A percentile compares a stretch with the other conserved stretches of the same genome.
phyloP scores from a whole-genome alignment of 768 basidiomycete species.

The Sarcodon sp. region DNA sequence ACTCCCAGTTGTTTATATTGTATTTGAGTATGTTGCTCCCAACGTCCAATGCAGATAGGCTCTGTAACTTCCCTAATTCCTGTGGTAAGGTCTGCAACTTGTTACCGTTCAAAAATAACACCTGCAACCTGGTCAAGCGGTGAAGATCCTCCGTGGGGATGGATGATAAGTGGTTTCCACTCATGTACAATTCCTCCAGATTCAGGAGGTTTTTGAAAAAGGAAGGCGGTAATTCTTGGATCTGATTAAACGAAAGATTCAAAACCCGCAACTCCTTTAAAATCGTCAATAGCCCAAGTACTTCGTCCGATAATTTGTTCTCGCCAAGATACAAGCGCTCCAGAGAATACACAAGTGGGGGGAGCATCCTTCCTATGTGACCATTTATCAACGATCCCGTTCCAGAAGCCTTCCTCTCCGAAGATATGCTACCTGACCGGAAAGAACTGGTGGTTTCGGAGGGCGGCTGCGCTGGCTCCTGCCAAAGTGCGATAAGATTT shows the following conservation, averaged over 20 bases:
- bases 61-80: constrained; percentile 75
- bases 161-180: constrained; percentile 88
- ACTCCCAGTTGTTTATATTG: constrained; percentile 97
- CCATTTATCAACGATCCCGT: constrained; percentile 12
- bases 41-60: constrained; percentile 74
- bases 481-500: constrained; percentile 69
- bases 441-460: constrained; percentile 2
- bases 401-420: constrained; percentile 33
- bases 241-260: constrained; percentile 91
- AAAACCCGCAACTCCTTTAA: constrained; percentile 70
- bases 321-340: constrained; percentile 81
- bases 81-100: constrained; percentile 84
- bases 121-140: constrained; percentile 48
- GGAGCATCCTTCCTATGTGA: constrained; percentile 18
- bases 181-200: constrained; percentile 82
- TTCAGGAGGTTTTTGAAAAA: constrained; percentile 61
- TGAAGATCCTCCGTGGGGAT: constrained; percentile 85
- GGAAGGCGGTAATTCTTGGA: constrained; percentile 71
- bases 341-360: constrained; percentile 58
- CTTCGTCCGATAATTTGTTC: constrained; percentile 75
- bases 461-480: constrained; percentile 36
- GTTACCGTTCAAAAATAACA: constrained; percentile 90
- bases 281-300: constrained; percentile 59
- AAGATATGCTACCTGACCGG: constrained; percentile 2
- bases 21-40: constrained; percentile 92